phyloP scores from a whole-genome alignment of 768 basidiomycete genomes.

The Tremella fuciformis region DNA sequence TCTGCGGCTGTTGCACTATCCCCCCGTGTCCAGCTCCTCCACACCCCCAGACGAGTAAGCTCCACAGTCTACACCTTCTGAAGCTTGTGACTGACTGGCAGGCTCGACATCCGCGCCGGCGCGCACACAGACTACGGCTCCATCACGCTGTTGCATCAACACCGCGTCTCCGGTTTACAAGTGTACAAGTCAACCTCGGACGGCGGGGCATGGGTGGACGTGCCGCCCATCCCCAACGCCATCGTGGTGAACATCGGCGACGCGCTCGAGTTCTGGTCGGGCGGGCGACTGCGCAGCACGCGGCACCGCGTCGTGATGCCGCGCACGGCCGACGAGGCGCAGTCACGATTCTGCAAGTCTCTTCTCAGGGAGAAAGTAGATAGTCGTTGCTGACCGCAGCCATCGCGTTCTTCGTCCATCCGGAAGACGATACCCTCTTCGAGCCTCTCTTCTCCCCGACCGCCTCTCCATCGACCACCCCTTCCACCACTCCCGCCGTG shows the following conservation, averaged over 20 bases:
- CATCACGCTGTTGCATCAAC: slow-evolving; percentile 36
- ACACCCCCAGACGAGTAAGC: too few relatives aligned
- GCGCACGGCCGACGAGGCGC: slow-evolving; percentile 12
- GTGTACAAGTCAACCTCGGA: slow-evolving; percentile 11
- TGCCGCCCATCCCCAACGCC: slow-evolving; percentile 21
- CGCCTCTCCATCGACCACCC: too few relatives aligned
- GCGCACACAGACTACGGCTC: slow-evolving; percentile 40
- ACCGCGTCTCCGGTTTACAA: slow-evolving; percentile 35
- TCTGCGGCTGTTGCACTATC: slow-evolving; percentile 8
- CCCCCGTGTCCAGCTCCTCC: not conserved
- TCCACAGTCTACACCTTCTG: too few relatives aligned
- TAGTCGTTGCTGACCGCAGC: slow-evolving; percentile 8
- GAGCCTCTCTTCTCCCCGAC: slow-evolving; percentile 3
- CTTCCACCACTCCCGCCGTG: not conserved
- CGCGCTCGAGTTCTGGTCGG: slow-evolving; percentile 23
- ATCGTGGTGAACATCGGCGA: slow-evolving; percentile 31
- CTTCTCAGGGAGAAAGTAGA: not conserved
- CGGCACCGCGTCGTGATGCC: slow-evolving; percentile 36
- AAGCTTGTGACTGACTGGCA: not conserved
- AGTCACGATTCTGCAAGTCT: slow-evolving; percentile 23
- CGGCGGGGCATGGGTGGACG: slow-evolving; percentile 32
- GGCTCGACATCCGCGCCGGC: slow-evolving; percentile 32
- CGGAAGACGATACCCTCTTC: slow-evolving; percentile 22
- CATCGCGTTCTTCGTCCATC: slow-evolving; percentile 39
- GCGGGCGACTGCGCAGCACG: slow-evolving; percentile 22